Evolutionary conservation across 345 rosid genomes (phyloP).

Genomic region (Melastoma malabathricum): DNA sequence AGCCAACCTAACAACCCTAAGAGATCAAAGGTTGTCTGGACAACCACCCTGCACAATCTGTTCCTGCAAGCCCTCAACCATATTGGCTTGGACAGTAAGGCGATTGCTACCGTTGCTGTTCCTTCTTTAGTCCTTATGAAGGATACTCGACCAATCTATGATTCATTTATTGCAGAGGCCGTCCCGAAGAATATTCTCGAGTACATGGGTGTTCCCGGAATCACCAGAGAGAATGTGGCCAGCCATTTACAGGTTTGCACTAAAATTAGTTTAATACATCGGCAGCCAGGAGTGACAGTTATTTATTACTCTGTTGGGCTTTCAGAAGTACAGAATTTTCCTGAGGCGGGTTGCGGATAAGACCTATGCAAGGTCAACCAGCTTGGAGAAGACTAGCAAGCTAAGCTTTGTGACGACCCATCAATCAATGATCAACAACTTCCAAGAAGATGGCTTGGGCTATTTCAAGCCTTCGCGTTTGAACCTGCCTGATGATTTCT

Average conservation of each 20-base stretch:
- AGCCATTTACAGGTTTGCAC: conserved; percentile 31
- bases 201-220: conserved; percentile 47
- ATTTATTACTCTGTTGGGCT: neutral
- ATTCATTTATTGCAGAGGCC: conserved; percentile 31
- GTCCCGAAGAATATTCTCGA: conserved; percentile 66
- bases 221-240: conserved; percentile 74
- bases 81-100: conserved; percentile 58
- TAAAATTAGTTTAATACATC: neutral
- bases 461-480: too few species aligned
- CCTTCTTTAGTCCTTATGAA: neutral
- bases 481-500: too few species aligned
- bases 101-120: neutral
- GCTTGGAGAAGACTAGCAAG: neutral
- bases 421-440: too few species aligned
- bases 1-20: conserved; percentile 5
- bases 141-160: neutral
- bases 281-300: neutral
- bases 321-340: conserved; percentile 12
- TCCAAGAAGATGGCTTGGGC: too few species aligned
- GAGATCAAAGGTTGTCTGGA: conserved; percentile 55
- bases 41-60: conserved; percentile 37
- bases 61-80: conserved; percentile 50
- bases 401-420: neutral
- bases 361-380: neutral
- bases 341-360: conserved; percentile 5